Base-by-base conservation (phyloP, 768 basidiomycete species). In the Boletus edulis region DNA sequence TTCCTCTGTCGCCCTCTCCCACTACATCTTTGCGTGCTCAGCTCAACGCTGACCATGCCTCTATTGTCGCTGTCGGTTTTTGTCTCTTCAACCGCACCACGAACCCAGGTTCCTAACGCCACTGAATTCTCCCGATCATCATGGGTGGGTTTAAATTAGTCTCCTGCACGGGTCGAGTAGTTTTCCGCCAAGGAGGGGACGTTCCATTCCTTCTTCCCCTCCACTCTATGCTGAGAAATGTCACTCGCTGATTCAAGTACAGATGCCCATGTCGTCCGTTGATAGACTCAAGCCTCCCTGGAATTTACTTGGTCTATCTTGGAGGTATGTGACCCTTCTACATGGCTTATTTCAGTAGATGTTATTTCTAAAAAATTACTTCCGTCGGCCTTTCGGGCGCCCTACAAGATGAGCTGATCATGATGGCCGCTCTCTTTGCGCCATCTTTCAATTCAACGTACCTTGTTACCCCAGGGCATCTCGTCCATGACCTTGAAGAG, bases 101-200 rank as follows among this genome's bases (percentile, higher is more conserved):
- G 75, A 76, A 57, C 69, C 72, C 0, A 71, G 75, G 34, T 76
- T 76, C 48, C 61, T 76, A 22, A 64, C 44, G 0, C 75, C 75
- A 3, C 61, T 76, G n/a, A 29, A 52, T 75, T 27, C 64, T 71
- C 17, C 72, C 69, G 22, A 60, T 67, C 45, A 63, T 74, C 18
- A 51, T 73, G 73, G 71, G 75, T 70, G 52, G 53, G 70, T 56
- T n/a, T n/a, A n/a, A n/a, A n/a, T n/a, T 35, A 31, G 8, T 29
- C 9, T 35, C 20, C 34, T 35, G 22, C 10, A 13, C 39, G 29
- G 4, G 15, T 37, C 1, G 35, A 3, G 75, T 74, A 14, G 7
- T 76, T 43, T 53, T 74, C 32, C 73, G 75, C 31, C 75, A 76
- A 57, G 75, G 75, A 39, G 74, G 75, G 17, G 63, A 75, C n/a